These are phyloP conservation scores for Remersonia thermophila DNA, from an alignment of 2,329 filamentous ascomycete genomes.

Conservation along the genomic window DNA sequence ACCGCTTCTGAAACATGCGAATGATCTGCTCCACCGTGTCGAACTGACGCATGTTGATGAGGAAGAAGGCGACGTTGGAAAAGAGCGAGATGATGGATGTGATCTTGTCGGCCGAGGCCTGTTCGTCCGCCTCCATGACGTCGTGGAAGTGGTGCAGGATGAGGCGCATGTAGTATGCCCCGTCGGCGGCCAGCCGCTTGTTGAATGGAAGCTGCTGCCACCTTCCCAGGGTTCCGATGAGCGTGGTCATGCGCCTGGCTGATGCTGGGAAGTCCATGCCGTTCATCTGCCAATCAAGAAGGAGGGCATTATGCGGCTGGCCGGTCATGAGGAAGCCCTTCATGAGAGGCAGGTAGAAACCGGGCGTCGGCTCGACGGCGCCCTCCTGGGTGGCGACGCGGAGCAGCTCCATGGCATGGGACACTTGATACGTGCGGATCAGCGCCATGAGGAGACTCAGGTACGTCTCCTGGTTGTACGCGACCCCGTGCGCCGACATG, in stretches of 20 bases:
- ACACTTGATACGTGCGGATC: conserved; percentile 35
- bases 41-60: conserved; percentile 28
- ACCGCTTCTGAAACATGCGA: conserved; percentile 41
- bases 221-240: conserved; percentile 29
- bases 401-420: conserved; percentile 37
- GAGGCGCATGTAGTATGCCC: conserved; percentile 20
- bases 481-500: conserved; percentile 36
- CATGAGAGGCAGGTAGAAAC: conserved; percentile 44
- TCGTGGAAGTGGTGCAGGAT: conserved; percentile 25
- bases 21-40: conserved; percentile 31
- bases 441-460: conserved; percentile 37
- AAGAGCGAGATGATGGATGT: conserved; percentile 23
- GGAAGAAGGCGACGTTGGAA: conserved; percentile 29
- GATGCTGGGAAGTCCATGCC: conserved; percentile 29
- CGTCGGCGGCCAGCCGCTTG: conserved; percentile 9
- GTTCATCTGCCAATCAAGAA: conserved; percentile 32
- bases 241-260: conserved; percentile 30
- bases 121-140: conserved; percentile 17
- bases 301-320: conserved; percentile 30
- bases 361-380: conserved; percentile 32
- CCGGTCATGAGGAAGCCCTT: conserved; percentile 34
- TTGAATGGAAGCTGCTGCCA: conserved; percentile 21
- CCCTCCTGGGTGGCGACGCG: conserved; percentile 30
- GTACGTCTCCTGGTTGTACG: conserved; percentile 40
- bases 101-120: conserved; percentile 5